Evolutionary conservation across 129 eudicot genomes (phyloP), one percentile per base, ranked within the genome.

Genomic region (Artemisia annua): DNA sequence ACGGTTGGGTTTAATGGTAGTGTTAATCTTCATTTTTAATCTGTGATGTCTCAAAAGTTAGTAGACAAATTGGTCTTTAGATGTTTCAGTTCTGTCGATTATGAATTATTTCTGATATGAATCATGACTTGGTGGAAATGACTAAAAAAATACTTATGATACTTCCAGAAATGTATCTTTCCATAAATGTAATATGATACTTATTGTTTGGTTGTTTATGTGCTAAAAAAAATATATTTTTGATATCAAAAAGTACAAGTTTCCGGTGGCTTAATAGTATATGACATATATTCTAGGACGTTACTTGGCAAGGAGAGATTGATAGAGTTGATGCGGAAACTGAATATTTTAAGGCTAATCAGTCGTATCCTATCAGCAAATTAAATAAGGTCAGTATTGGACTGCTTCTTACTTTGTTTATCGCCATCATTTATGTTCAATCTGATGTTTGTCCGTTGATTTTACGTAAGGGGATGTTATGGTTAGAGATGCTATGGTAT

Each of bases 311-410:
- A 90, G 98, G 98, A 11, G 82, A 87, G 75, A 74, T 85, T 78
- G 98, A 97, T 74, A 97, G 98, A 65, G 92, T 84, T 69, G 85
- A 86, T 79, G 97, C 85, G 54, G 98, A 97, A 64, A 59, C 85
- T 3, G 69, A 77, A 54, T 56, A 71, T 67, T 93, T 93, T 51
- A 89, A 80, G 87, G 97, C 97, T 75, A 88, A 93, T 5, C 76
- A 76, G 69, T 88, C 98, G 55, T 83, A 80, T 76, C 90, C 98
- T 4, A 83, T 90, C 39, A 82, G 88, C 82, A 75, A 83, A 73
- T 77, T 93, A 67, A 68, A 70, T n/a, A 72, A 82, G 88, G 98
- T 83, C 28, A 73, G 85, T n/a, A 48, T 46, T 66, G 9, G 51
- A 20, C 26, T 12, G 48, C 48, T 15, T 43, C n/a, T 71, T 53